Evolutionary conservation across 495 filamentous ascomycete species (phyloP).

Genomic region (Penicillium bialowiezense): DNA sequence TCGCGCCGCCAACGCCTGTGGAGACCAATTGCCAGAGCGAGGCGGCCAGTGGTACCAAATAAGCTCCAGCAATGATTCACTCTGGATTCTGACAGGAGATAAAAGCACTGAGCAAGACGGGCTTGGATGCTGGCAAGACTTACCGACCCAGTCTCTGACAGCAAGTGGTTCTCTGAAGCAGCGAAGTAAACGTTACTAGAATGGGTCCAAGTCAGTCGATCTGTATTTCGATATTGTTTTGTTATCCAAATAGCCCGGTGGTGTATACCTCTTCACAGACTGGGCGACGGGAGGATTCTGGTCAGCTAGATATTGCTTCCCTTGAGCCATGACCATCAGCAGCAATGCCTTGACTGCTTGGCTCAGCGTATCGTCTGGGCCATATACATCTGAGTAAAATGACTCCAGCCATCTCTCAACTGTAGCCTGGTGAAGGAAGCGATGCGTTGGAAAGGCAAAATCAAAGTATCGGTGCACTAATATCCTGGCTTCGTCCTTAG

Average conservation of each 20-base stretch:
- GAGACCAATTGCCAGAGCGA: conserved; percentile 31
- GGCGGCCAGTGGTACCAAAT: conserved; percentile 38
- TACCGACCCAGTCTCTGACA: conserved; percentile 29
- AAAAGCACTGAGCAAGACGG: conserved; percentile 34
- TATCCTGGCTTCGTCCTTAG: conserved; percentile 17
- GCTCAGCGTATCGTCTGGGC: conserved; percentile 4
- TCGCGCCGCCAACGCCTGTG: conserved; percentile 24
- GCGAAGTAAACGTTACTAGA: conserved; percentile 22
- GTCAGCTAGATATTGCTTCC: conserved; percentile 14
- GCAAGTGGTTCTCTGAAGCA: conserved; percentile 21
- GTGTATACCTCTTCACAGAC: conserved; percentile 14
- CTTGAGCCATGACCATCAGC: conserved; percentile 24
- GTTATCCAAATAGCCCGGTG: not conserved
- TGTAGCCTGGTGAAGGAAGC: conserved; percentile 25
- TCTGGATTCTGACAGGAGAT: conserved; percentile 30
- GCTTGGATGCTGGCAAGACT: conserved; percentile 32
- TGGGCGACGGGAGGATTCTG: not conserved
- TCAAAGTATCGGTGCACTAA: conserved; percentile 33
- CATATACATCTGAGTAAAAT: conserved; percentile 16
- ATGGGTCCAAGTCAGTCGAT: not conserved
- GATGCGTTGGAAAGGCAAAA: conserved; percentile 35
- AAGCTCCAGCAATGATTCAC: conserved; percentile 40
- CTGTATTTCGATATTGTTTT: not conserved
- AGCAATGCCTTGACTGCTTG: conserved; percentile 18
- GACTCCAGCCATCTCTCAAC: conserved; percentile 18